Percentiles rank a stretch among this genome's conserved stretches.
phyloP scores from a whole-genome alignment of 192 early-diverging fungal genomes.

The Backusella psychrophila region DNA sequence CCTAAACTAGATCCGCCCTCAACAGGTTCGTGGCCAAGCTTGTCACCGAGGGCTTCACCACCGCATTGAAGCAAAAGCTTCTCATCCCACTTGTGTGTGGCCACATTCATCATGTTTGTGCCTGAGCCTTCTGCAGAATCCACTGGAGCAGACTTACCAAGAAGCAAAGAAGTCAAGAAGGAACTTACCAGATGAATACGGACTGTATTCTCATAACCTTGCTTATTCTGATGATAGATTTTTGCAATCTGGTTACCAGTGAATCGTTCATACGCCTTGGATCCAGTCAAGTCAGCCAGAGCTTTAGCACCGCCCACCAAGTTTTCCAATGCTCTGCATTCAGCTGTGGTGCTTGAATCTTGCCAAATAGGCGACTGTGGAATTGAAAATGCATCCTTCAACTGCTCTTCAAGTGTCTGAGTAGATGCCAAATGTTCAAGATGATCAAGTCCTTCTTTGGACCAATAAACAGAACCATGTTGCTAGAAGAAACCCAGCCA shows the following conservation, averaged over 20 bases:
- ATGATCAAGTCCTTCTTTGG: slow-evolving; percentile 37
- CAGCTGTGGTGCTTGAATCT: slow-evolving; percentile 66
- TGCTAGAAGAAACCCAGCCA: slow-evolving; percentile 46
- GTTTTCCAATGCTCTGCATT: slow-evolving; percentile 63
- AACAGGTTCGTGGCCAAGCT: slow-evolving; percentile 45
- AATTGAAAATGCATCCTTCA: slow-evolving; percentile 55
- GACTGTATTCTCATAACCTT: slow-evolving; percentile 43
- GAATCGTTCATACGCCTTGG: slow-evolving; percentile 77
- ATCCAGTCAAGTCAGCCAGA: slow-evolving; percentile 72
- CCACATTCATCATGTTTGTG: slow-evolving; percentile 77
- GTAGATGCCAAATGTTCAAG: slow-evolving; percentile 41
- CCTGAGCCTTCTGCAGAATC: slow-evolving; percentile 78
- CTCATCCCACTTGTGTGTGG: slow-evolving; percentile 52
- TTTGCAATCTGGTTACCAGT: slow-evolving; percentile 75
- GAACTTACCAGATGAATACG: slow-evolving; percentile 74
- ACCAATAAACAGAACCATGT: slow-evolving; percentile 86
- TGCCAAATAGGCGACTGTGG: slow-evolving; percentile 78
- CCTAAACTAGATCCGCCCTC: slow-evolving; percentile 46
- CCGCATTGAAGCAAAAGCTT: slow-evolving; percentile 40
- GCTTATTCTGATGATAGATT: slow-evolving; percentile 38
- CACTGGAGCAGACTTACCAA: slow-evolving; percentile 54
- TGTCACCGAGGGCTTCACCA: slow-evolving; percentile 31
- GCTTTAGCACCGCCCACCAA: slow-evolving; percentile 57
- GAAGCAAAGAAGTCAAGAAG: slow-evolving; percentile 64
- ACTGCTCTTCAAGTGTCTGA: slow-evolving; percentile 44